Evolutionary conservation across 495 filamentous ascomycete species (phyloP).

Genomic region (Astrothelium subdiscretum): DNA sequence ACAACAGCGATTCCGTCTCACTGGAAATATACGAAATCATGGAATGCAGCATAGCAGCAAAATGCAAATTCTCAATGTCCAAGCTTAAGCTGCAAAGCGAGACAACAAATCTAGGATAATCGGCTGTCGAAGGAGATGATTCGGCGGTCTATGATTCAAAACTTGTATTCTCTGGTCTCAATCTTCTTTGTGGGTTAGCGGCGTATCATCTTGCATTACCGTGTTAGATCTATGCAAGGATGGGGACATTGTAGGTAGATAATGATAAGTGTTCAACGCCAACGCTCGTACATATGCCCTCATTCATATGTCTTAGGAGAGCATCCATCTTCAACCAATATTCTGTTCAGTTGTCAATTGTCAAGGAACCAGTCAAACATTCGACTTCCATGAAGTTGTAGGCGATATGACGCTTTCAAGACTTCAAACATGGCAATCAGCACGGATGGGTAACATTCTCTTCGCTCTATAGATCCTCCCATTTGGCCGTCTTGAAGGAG

Average conservation of each 20-base stretch:
- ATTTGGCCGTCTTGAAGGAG: constrained; percentile 16
- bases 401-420: too few relatives aligned
- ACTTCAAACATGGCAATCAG: too few relatives aligned
- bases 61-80: not conserved
- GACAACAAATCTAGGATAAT: not conserved
- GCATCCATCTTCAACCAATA: not conserved
- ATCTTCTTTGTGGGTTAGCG: not conserved
- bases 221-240: not conserved
- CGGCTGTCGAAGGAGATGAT: not conserved
- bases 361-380: not conserved
- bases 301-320: not conserved
- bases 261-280: not conserved
- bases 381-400: not conserved
- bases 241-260: not conserved
- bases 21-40: too few relatives aligned
- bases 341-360: too few relatives aligned
- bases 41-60: not conserved
- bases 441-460: not conserved
- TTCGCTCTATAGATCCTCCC: constrained; percentile 11
- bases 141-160: not conserved
- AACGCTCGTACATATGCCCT: not conserved
- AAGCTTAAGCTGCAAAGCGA: not conserved
- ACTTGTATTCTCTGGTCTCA: not conserved
- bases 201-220: not conserved
- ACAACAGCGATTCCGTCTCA: not conserved